Conservation (phyloP, 176 grass and related monocot species). For the Oryza coarctata region DNA sequence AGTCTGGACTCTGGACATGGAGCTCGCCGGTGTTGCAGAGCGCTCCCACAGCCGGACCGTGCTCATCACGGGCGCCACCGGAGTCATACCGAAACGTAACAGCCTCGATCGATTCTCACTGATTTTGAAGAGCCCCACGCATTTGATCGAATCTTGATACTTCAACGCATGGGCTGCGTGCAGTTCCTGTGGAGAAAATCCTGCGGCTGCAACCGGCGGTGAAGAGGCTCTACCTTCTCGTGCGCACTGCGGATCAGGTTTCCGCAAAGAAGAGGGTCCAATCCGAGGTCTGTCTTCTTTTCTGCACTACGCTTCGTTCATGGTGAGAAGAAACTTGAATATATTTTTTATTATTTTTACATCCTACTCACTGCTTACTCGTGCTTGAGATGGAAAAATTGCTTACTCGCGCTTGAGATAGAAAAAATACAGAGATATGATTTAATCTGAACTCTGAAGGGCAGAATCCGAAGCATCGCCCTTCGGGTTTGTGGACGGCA, state of each 20-base stretch:
- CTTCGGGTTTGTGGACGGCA: no score
- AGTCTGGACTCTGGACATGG: no score
- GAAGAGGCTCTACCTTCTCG: conserved; percentile 31
- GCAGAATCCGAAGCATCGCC: no score
- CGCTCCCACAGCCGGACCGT: conserved; percentile 13
- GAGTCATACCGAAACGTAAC: conserved; percentile 38
- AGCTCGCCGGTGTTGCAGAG: neutral
- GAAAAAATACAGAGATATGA: no score
- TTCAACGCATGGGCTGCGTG: neutral
- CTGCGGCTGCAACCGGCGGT: conserved; percentile 13
- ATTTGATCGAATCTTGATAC: neutral
- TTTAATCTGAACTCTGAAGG: no score
- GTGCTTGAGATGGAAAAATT: no score
- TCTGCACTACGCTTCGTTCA: no score
- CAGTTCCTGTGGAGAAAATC: conserved; percentile 39
- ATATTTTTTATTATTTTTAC: no score
- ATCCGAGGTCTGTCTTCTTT: conserved; percentile 4
- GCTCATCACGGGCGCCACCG: conserved; percentile 28
- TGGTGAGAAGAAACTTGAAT: no score
- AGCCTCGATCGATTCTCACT: neutral
- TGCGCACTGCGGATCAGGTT: conserved; percentile 16
- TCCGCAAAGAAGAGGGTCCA: neutral
- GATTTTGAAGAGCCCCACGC: no score
- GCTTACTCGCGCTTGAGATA: no score
- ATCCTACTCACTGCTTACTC: no score